phyloP scores from a whole-genome alignment of 345 rosid genomes.

The Geranium rotundifolium region DNA sequence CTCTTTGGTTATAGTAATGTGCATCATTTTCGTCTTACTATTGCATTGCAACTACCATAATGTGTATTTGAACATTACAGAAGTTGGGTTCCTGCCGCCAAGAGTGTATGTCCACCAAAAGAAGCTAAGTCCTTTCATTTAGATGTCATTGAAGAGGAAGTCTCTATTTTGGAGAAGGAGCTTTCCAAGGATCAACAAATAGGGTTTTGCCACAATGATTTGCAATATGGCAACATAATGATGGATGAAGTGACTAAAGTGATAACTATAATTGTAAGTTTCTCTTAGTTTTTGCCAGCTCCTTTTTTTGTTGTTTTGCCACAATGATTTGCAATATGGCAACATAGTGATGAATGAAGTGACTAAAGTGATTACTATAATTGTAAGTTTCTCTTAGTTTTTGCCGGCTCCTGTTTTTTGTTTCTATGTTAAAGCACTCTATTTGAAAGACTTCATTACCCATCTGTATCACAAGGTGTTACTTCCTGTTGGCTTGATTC shows the following conservation, averaged over 20 bases:
- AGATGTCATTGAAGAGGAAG: slow-evolving; percentile 53
- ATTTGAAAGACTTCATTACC: no score
- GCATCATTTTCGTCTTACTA: background rate
- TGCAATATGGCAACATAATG: slow-evolving; percentile 97
- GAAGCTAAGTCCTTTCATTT: slow-evolving; percentile 55
- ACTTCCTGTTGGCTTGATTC: no score
- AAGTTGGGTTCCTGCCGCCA: slow-evolving; percentile 59
- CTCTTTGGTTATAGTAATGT: background rate
- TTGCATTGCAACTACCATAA: no score
- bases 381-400: slow-evolving; percentile 39
- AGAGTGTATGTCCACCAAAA: slow-evolving; percentile 43
- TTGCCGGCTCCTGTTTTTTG: background rate
- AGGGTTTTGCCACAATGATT: slow-evolving; percentile 90
- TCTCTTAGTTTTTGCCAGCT: slow-evolving; percentile 1
- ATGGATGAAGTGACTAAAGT: slow-evolving; percentile 72
- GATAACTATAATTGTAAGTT: slow-evolving; percentile 79
- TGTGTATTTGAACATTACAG: slow-evolving; percentile 20
- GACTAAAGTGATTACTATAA: slow-evolving; percentile 71
- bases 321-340: slow-evolving; percentile 94
- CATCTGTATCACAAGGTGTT: no score
- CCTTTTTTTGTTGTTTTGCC: slow-evolving; percentile 36
- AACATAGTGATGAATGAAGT: slow-evolving; percentile 90
- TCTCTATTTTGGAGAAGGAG: slow-evolving; percentile 41
- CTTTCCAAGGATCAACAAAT: slow-evolving; percentile 29
- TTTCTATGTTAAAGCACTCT: no score